A percentile compares a stretch with the other conserved stretches of the same genome.
Evolutionary conservation across 495 filamentous ascomycete genomes (phyloP).

Genomic region (Clohesyomyces aquaticus): DNA sequence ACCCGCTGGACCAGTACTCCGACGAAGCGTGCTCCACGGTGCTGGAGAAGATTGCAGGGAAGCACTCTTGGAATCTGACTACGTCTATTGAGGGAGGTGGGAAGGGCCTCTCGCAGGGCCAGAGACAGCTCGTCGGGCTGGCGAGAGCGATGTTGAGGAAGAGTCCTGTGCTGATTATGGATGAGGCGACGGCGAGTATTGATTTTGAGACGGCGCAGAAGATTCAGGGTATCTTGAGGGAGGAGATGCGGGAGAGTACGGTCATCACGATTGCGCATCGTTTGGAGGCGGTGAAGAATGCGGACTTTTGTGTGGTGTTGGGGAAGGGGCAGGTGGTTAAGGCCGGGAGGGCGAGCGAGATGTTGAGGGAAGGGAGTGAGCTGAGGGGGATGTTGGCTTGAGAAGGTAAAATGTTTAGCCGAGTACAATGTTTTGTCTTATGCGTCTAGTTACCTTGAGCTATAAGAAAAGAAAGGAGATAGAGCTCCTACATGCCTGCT

Average conservation of each 20-base stretch:
- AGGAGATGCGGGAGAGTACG: slow-evolving; percentile 76
- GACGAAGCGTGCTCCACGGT: slow-evolving; percentile 58
- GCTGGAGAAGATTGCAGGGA: slow-evolving; percentile 54
- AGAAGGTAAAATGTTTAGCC: not conserved
- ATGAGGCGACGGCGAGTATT: slow-evolving; percentile 76
- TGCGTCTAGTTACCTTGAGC: too few relatives aligned
- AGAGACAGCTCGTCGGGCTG: slow-evolving; percentile 65
- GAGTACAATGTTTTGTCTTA: too few relatives aligned
- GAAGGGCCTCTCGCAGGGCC: slow-evolving; percentile 63
- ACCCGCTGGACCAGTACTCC: slow-evolving; percentile 50
- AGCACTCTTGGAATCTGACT: slow-evolving; percentile 57
- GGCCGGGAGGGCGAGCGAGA: slow-evolving; percentile 28
- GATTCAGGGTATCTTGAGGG: slow-evolving; percentile 74
- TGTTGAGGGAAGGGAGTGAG: slow-evolving; percentile 34
- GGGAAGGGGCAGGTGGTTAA: slow-evolving; percentile 61
- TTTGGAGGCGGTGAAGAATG: slow-evolving; percentile 75
- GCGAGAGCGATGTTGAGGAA: slow-evolving; percentile 59
- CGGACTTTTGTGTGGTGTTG: slow-evolving; percentile 72
- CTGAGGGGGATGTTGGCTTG: slow-evolving; percentile 36
- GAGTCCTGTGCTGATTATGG: slow-evolving; percentile 45
- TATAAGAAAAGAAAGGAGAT: too few relatives aligned
- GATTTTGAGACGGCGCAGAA: slow-evolving; percentile 75
- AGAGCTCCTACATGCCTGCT: too few relatives aligned
- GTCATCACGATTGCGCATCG: slow-evolving; percentile 89
- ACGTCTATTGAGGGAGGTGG: slow-evolving; percentile 63